Conservation (phyloP, 768 basidiomycete species). For the Agaricus sinodeliciosus region DNA sequence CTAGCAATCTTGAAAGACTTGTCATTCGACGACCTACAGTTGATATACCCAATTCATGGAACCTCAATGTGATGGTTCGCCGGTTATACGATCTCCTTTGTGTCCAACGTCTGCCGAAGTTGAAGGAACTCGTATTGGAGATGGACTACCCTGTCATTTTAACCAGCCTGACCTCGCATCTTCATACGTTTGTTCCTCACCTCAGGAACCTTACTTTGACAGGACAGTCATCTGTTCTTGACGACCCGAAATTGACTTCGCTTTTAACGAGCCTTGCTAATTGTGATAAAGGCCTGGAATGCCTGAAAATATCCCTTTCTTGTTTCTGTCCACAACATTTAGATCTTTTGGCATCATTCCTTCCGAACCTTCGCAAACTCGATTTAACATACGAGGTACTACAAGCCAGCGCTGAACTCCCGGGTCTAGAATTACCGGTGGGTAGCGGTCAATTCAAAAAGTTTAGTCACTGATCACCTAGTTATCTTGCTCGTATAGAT, state of each 20-base stretch:
- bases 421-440: too few relatives aligned
- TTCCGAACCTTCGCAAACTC: conserved; percentile 2
- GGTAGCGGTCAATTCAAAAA: not conserved
- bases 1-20: conserved; percentile 9
- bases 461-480: not conserved
- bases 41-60: conserved; percentile 5
- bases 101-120: not conserved
- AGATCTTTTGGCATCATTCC: not conserved
- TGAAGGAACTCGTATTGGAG: conserved; percentile 2
- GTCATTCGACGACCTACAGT: conserved; percentile 9
- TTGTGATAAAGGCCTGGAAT: conserved; percentile 6
- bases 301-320: not conserved
- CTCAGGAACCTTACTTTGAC: conserved; percentile 2
- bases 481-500: not conserved
- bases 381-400: not conserved
- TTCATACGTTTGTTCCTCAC: conserved; percentile 6
- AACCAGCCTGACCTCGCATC: not conserved
- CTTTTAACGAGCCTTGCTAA: not conserved
- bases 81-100: conserved; percentile 4
- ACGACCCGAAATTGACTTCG: not conserved
- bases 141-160: not conserved
- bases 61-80: not conserved
- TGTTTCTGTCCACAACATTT: conserved; percentile 1
- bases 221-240: conserved; percentile 1
- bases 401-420: not conserved